Evolutionary conservation across 257 asterid genomes (phyloP), one percentile per base, ranked within the genome.

Genomic region (Galeopsis tetrahit): DNA sequence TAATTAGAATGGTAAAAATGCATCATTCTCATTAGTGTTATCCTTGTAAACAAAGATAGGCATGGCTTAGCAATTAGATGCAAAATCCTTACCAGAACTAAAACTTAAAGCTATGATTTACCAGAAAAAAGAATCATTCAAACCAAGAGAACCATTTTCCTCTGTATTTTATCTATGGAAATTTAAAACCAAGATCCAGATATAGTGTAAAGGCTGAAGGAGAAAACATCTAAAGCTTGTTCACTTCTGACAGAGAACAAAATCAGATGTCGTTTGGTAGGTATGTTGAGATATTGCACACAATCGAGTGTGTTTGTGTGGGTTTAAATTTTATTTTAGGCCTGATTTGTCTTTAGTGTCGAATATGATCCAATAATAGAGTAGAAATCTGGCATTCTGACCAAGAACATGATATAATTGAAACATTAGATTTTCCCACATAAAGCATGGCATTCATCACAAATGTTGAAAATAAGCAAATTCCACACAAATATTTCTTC

Each of bases 141-240:
- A 62, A 48, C 5, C 40, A 56, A 58, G 68, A 74, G 36, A 31
- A 11, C 40, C 48, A 10, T 59, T 33, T 59, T 10, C 36, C 21
- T 61, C 7, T 11, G 43, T 35, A 13, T 36, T 40, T 36, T 40
- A 43, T 32, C 21, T 28, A 42, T 31, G n/a, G 2, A 63, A 42
- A 42, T 14, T 28, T 7, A 49, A 59, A 7, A 39, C 15, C 62
- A 60, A 71, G 75, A 70, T 31, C 67, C 71, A 51, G 10, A 55
- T 15, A 13, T 2, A 3, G 21, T 34, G 5, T n/a, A 10, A 17
- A 32, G 33, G 69, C 28, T 56, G 3, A 69, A 69, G n/a, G 49
- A 4, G 17, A 61, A 34, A 14, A 48, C 38, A 7, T 52, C 9
- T 46, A 8, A 60, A 46, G 1, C 5, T 31, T 40, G 10, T 6